Base-by-base conservation (phyloP, 768 basidiomycete species). In the Phaeotremella skinneri region DNA sequence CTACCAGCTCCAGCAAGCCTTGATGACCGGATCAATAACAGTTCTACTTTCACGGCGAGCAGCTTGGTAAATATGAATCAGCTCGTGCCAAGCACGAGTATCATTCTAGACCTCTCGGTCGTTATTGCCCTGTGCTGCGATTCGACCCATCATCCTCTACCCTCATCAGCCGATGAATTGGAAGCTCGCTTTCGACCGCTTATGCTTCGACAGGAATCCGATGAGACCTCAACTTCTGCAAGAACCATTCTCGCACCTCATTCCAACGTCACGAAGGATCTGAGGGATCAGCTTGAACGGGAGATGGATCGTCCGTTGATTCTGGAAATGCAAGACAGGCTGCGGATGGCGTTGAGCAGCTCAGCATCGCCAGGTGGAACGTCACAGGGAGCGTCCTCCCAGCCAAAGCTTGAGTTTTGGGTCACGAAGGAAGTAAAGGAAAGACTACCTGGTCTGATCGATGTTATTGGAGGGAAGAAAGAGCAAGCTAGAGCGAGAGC, bases 91-190 rank as follows among this genome's bases (percentile, higher is more conserved):
- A 88, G 87, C 0, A 66, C 67, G 4, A 78, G 81, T 49, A 81
- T 94, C 75, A 89, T 91, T 63, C 82, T 92, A 31, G 91, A 94
- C 70, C 80, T 94, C 11, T 91, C 89, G 0, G 81, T 88, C 1
- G 82, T 94, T 47, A 87, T 94, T 54, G 90, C 91, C 0, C 81
- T 92, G 27, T 82, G 89, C 42, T 90, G 88, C 11, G 89, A 90
- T 62, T 84, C 90, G 52, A 87, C 88, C 0, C 90, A 92, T 74
- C 80, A 85, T 0, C 80, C 82, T 0, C 79, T 90, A 0, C 91
- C 90, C 0, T 41, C 59, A 0, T 80, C 81, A 0, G 64, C 81
- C 0, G 82, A 83, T 14, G 86, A 85, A 31, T 85, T 89, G 0
- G 80, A 84, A 20, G 70, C 75, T 13, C 82, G 87, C 3, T 93